Percentiles rank a stretch among this genome's conserved stretches.
phyloP scores from a whole-genome alignment of 2,329 filamentous ascomycete genomes.

The Daldinia eschscholtzii region DNA sequence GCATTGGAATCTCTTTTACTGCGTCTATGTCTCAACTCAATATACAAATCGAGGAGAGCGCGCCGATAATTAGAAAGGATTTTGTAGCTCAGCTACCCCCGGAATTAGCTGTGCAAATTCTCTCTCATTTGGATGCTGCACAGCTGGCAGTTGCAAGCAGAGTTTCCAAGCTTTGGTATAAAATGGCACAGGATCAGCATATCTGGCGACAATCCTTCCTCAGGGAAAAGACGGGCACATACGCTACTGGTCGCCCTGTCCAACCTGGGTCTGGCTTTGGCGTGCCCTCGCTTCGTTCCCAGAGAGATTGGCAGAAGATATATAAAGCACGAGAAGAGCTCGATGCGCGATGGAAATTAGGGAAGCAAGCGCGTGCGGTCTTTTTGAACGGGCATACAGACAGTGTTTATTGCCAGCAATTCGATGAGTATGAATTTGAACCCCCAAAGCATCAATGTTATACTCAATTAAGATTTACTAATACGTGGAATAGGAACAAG shows the following conservation, averaged over 20 bases:
- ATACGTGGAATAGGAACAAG: slow-evolving; percentile 74
- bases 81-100: slow-evolving; percentile 68
- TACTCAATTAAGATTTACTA: slow-evolving; percentile 48
- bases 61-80: slow-evolving; percentile 62
- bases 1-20: slow-evolving; percentile 71
- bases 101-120: slow-evolving; percentile 71
- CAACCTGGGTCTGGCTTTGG: slow-evolving; percentile 68
- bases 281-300: slow-evolving; percentile 66
- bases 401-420: slow-evolving; percentile 97
- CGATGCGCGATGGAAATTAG: slow-evolving; percentile 82
- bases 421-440: slow-evolving; percentile 81
- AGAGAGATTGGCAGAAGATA: slow-evolving; percentile 87
- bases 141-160: slow-evolving; percentile 62
- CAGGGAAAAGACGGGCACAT: slow-evolving; percentile 70
- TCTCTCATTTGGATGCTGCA: slow-evolving; percentile 67
- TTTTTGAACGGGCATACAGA: slow-evolving; percentile 95
- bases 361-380: slow-evolving; percentile 78
- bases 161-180: slow-evolving; percentile 66
- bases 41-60: slow-evolving; percentile 54
- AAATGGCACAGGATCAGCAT: slow-evolving; percentile 64
- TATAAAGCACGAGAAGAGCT: slow-evolving; percentile 83
- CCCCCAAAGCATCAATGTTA: not conserved
- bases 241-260: slow-evolving; percentile 67
- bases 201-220: slow-evolving; percentile 75
- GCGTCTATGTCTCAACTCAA: slow-evolving; percentile 55